Conservation (phyloP, 495 filamentous ascomycete species). For the Astrothelium subdiscretum region DNA sequence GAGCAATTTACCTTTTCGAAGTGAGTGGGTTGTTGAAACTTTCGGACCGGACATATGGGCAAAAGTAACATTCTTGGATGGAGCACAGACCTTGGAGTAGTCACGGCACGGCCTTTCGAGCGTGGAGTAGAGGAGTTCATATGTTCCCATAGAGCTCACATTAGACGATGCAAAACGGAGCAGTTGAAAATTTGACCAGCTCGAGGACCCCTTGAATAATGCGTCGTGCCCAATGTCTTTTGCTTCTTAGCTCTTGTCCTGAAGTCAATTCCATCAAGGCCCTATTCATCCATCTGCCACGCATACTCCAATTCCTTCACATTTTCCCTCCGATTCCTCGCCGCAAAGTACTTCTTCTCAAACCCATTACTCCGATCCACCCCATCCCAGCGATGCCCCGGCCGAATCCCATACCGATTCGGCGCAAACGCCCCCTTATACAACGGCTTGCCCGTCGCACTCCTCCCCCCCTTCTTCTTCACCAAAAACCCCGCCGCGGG, state of each 20-base stretch:
- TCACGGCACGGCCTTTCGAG: background rate
- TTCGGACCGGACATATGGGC: background rate
- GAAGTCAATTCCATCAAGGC: too few relatives aligned
- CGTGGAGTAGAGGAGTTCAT: background rate
- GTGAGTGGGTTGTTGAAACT: too few relatives aligned
- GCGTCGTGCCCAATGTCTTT: background rate
- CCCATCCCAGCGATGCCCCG: conserved; percentile 93
- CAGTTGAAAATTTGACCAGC: too few relatives aligned
- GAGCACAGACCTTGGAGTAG: too few relatives aligned
- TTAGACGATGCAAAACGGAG: too few relatives aligned
- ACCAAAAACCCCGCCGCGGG: conserved; percentile 72
- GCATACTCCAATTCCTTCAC: conserved; percentile 72
- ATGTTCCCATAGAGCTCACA: background rate
- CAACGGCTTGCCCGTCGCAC: conserved; percentile 52
- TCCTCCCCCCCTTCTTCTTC: conserved; percentile 36
- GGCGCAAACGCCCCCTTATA: conserved; percentile 73
- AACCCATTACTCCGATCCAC: conserved; percentile 92
- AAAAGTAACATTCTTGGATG: background rate
- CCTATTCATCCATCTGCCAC: conserved; percentile 87
- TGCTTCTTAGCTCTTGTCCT: too few relatives aligned
- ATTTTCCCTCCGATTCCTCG: conserved; percentile 62
- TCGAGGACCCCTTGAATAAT: too few relatives aligned
- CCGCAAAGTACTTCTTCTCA: conserved; percentile 87
- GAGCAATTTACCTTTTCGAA: too few relatives aligned
- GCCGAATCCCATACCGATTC: conserved; percentile 89